Base-by-base conservation (phyloP, 129 eudicot genomes). In the Saussurea involucrata region DNA sequence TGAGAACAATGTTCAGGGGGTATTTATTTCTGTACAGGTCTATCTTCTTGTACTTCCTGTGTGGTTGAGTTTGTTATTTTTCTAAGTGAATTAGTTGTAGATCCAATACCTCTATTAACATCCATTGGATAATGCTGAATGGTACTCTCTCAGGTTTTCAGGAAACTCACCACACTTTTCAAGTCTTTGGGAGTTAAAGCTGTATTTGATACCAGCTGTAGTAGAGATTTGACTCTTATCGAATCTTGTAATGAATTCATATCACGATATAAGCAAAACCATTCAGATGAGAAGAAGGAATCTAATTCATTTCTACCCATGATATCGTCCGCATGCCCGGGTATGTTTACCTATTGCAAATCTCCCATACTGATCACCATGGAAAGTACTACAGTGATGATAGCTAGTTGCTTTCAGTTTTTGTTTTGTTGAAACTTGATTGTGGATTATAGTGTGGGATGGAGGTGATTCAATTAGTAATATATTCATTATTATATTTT, bases 261-360 rank as follows among this genome's bases (percentile, higher is more conserved):
- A 77, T 49, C 84, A 25, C 96, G 99, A 0, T 95, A 92, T 82
- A 92, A 84, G 76, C 88, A 87, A 82, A 82, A 74, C 66, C 86
- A 72, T 67, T 77, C 89, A 22, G 20, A 78, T 78, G 80, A 84
- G 67, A 87, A 65, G 28, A 88, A 81, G 44, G 76, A 83, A 60
- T 69, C 77, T 37, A 82, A 69, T 29, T 67, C 88, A 58, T 58
- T 78, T 46, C 83, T 92, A 22, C 99, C 99, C 63, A 92, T 92
- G 92, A 92, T 95, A 69, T 82, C 99, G 34, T 95, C 99, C 4
- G 88, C 99, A 11, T 95, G 99, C 69, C 99, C 99, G 76, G 99
- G 99, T 95, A 89, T 75, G 71, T 40, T 5, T 13, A 20, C 36
- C 60, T 22, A 46, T 58, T 28, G 25, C 60, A 17, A 21, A 25